phyloP scores from a whole-genome alignment of 2,329 filamentous ascomycete genomes.

The Pyricularia sp. region DNA sequence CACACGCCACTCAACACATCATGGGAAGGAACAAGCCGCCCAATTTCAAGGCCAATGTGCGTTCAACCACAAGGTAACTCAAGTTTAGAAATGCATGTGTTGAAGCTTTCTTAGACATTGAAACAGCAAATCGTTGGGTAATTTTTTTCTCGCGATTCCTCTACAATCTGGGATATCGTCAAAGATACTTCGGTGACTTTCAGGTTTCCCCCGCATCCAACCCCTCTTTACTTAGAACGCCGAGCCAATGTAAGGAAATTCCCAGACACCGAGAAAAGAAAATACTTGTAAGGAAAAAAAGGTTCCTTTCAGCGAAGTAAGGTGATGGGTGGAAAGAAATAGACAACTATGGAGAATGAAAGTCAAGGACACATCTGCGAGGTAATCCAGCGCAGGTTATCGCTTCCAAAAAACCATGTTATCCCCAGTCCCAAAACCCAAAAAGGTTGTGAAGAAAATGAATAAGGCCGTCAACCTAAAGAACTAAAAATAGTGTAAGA shows the following conservation, averaged over 20 bases:
- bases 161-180: neutral
- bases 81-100: neutral
- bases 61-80: neutral
- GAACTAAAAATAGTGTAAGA: neutral
- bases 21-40: neutral
- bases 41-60: neutral
- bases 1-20: neutral
- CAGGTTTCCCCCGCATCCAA: neutral
- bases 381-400: neutral
- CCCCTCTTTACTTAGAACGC: neutral
- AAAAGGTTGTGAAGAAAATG: neutral
- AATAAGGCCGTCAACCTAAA: neutral
- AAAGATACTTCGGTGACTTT: neutral
- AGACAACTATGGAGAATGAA: neutral
- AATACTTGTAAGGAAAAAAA: neutral
- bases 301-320: neutral
- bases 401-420: neutral
- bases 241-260: neutral
- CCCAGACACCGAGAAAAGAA: neutral
- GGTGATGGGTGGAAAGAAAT: neutral
- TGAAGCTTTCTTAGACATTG: neutral
- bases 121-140: neutral
- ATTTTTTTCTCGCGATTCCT: neutral
- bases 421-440: neutral
- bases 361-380: neutral